A percentile compares a stretch with the other conserved stretches of the same genome.
Evolutionary conservation across 768 basidiomycete species (phyloP).

Genomic region (Lentinula sp.): DNA sequence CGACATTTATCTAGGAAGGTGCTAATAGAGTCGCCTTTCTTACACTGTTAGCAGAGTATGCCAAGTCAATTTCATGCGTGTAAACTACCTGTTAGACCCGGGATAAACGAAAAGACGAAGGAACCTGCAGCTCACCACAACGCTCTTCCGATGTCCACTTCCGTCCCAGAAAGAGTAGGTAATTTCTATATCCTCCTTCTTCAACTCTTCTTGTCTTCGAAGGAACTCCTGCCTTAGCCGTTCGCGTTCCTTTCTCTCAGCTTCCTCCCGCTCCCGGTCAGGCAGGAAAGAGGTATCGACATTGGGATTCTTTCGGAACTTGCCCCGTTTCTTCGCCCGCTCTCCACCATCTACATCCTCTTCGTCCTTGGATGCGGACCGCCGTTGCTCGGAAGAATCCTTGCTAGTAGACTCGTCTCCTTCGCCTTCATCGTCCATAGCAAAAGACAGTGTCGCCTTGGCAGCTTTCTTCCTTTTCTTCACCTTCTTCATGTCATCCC

Average conservation of each 20-base stretch:
- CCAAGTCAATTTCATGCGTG: not conserved
- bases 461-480: constrained; percentile 92
- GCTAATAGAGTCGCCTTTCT: constrained; percentile 90
- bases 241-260: constrained; percentile 85
- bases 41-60: constrained; percentile 55
- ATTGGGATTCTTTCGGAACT: constrained; percentile 89
- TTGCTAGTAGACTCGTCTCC: constrained; percentile 28
- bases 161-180: constrained; percentile 99
- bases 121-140: constrained; percentile 51
- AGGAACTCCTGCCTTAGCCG: constrained; percentile 89
- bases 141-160: constrained; percentile 91
- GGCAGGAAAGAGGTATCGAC: constrained; percentile 99
- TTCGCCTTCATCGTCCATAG: constrained; percentile 74
- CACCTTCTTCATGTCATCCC: constrained; percentile 75
- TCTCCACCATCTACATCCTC: constrained; percentile 32
- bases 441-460: constrained; percentile 89
- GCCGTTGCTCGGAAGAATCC: constrained; percentile 14
- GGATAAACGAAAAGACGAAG: not conserved
- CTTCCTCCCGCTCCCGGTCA: constrained; percentile 94
- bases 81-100: not conserved
- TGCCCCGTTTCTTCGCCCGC: constrained; percentile 60
- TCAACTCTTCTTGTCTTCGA: constrained; percentile 57
- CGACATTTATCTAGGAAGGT: constrained; percentile 90
- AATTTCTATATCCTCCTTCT: constrained; percentile 76
- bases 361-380: constrained; percentile 26